Conservation (phyloP, 164 flowering plant genomes). For the Litsea cubeba region DNA sequence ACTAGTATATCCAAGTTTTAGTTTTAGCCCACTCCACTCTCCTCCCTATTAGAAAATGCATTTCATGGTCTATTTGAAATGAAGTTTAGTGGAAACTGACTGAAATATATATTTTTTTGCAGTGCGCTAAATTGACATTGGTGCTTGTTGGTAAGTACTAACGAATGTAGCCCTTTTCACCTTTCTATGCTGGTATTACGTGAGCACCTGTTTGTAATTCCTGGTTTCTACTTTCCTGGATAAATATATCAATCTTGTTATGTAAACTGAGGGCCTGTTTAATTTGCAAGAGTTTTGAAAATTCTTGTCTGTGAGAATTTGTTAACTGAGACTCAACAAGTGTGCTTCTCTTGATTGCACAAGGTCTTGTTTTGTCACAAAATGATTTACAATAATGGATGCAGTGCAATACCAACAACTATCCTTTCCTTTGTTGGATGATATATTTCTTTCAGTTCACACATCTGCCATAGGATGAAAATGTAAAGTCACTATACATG, state of each 20-base stretch:
- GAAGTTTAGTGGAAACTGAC: too few relatives aligned
- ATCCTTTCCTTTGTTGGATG: too few relatives aligned
- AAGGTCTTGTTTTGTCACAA: too few relatives aligned
- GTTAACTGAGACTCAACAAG: too few relatives aligned
- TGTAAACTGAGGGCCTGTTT: not conserved
- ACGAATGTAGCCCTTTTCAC: not conserved
- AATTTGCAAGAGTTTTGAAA: not conserved
- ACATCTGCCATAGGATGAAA: too few relatives aligned
- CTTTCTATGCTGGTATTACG: not conserved
- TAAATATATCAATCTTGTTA: not conserved
- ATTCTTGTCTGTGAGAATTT: not conserved
- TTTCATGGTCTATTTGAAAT: not conserved
- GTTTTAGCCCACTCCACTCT: too few relatives aligned
- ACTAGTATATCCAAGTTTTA: too few relatives aligned
- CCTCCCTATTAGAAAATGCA: not conserved
- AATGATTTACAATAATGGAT: too few relatives aligned
- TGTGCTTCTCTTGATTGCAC: too few relatives aligned
- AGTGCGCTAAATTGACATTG: conserved; percentile 84
- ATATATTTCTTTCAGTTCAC: too few relatives aligned
- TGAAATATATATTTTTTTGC: conserved; percentile 17
- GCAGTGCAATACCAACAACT: too few relatives aligned
- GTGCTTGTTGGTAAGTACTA: conserved; percentile 68
- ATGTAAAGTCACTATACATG: too few relatives aligned
- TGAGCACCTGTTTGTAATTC: not conserved
- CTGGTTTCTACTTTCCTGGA: not conserved